Evolutionary conservation across 495 filamentous ascomycete genomes (phyloP), one percentile per base, ranked within the genome.

Genomic region (Cercophora samala): DNA sequence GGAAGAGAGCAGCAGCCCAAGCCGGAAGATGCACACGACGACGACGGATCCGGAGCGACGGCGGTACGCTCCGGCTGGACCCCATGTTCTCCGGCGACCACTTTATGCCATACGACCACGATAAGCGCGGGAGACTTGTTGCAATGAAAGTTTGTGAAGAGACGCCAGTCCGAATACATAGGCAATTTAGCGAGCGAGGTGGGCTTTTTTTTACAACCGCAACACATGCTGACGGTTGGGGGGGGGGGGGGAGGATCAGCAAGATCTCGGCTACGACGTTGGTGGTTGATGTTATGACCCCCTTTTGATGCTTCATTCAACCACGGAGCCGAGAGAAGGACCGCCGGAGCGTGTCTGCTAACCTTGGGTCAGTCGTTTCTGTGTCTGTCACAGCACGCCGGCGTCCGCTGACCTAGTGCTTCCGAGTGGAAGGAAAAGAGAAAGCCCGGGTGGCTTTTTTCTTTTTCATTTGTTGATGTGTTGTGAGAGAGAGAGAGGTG

Each of bases 191-290:
- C 37, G 37, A 46, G 37, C 37, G 37, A 46, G 15, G 37, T 46
- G 37, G 37, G 37, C 1, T 46, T 46, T 46, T 0, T 29, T 29
- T 29, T 29, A 29, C 26, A 17, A 46, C 37, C 6, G 37, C 13
- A 46, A 46, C 37, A 46, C 37, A 46, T 46, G 53, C 53, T 56
- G 53, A 56, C 19, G n/a, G n/a, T 23, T 56, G 19, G 6, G n/a
- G 37, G 37, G 13, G 53, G 53, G 21, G 52, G 8, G 29, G 37
- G 37, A 46, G 53, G 53, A 56, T 56, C 53, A 56, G 53, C 53
- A 23, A 56, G 53, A 56, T 56, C 53, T 56, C 53, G 53, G 53
- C 53, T 56, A 23, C 53, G n/a, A 56, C 53, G n/a, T 5, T 56
- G 22, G 22, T 56, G 53, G 53, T 18, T 56, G 53, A 56, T 21